Base-by-base conservation (phyloP, 140 eudicot species). In the Senecio squalidus region DNA sequence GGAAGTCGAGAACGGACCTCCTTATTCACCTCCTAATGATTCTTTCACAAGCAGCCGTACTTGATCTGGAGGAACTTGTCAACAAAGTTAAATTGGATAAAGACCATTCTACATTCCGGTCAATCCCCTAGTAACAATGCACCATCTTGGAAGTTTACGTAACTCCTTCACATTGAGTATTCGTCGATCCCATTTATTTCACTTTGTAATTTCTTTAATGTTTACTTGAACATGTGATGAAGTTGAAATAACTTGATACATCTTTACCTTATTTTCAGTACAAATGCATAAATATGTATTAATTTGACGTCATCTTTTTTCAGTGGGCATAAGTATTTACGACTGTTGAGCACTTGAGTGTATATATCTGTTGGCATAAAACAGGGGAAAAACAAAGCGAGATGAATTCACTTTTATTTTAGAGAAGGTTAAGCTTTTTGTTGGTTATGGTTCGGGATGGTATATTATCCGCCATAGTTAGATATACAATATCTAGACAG, bases 21-120 rank as follows among this genome's bases (percentile, higher is more conserved):
- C n/a, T n/a, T n/a, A n/a, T n/a, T n/a, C n/a, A n/a, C n/a, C n/a
- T n/a, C n/a, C n/a, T n/a, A n/a, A n/a, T n/a, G n/a, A n/a, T n/a
- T n/a, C n/a, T n/a, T n/a, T n/a, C n/a, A 8, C 84, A 88, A 49
- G 78, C 81, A 4, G 68, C 78, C 8, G 14, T 88, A 30, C 0
- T 76, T 59, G 94, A 76, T 33, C 77, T 88, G 57, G 87, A 84
- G 72, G 94, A 82, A 64, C 82, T 82, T 68, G 68, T 57, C 5
- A 82, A 68, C 80, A 85, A 76, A 65, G 57, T 89, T 17, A 78
- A 78, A 25, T 80, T n/a, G 92, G 97, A 59, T 85, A 22, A 79
- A 76, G 62, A 31, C 23, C 45, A 58, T 80, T 60, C 39, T 85
- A 58, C 56, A 79, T 1, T 31, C 0, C 47, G 26, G 16, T 15